Base-by-base conservation (phyloP, 2,329 filamentous ascomycete species). In the Geosmithia morbida region DNA sequence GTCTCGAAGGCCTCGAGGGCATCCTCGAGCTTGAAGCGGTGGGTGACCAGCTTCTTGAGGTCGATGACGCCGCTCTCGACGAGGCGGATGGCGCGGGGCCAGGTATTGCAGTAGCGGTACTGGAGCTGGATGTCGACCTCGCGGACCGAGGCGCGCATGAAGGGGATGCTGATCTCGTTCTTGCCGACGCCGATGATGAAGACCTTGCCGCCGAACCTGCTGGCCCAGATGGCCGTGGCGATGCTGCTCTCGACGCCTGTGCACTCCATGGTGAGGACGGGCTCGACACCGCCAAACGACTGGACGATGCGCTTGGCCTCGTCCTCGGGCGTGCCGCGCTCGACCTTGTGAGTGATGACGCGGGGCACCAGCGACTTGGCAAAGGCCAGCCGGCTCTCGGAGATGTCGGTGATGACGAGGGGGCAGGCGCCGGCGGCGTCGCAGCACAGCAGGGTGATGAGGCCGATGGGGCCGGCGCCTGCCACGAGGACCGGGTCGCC, bases 51-150 rank as follows among this genome's bases (percentile, higher is more conserved):
- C 66, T 78, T 84, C 57, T 75, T 76, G 60, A 96, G 68, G 61
- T 94, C 80, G 56, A 97, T 77, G 3, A 96, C 77, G 2, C 87
- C 87, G 60, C 82, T 87, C 70, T 87, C 79, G 39, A 97, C 75
- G 53, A 97, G 70, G 44, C 89, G 78, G 55, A 97, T 96, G 42
- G 92, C 90, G 52, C 87, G 79, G 33, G 90, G 92, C 90, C 90
- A 97, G 19, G 87, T 95, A 70, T 97, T 96, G 69, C 77, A 78
- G 71, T 97, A 97, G 51, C 92, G 79, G 71, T 97, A 97, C 70
- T 97, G 90, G 66, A 96, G 92, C 68, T 94, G 87, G 51, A 97
- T 72, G 66, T 97, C 90, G 56, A 97, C 85, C 69, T 97, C 92
- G 53, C 86, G 78, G 6, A 89, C 90, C 57, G 84, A 90, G 49